These are phyloP conservation scores for Chlamydomonas eustigma DNA, from an alignment of 139 green algal genomes.

Conservation along the genomic window DNA sequence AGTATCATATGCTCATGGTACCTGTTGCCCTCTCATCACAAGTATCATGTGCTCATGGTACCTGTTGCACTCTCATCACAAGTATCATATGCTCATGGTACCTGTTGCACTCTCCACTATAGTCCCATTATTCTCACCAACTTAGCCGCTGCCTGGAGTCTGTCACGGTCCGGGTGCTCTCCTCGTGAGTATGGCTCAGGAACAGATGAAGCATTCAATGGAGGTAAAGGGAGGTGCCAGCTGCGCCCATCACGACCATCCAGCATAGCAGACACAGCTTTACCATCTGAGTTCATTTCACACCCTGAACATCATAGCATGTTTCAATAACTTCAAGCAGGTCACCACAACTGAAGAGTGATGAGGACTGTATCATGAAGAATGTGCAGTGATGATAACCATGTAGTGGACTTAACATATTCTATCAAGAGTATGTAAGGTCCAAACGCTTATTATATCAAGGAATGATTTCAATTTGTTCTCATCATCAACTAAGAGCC, in stretches of 20 bases:
- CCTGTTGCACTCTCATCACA: no score
- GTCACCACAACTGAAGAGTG: background rate
- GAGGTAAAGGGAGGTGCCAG: slow-evolving; percentile 79
- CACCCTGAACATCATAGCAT: slow-evolving; percentile 33
- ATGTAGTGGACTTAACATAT: no score
- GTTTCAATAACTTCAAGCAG: background rate
- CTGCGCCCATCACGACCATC: slow-evolving; percentile 64
- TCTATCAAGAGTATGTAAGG: no score
- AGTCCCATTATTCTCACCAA: slow-evolving; percentile 60
- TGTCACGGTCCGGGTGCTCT: slow-evolving; percentile 55
- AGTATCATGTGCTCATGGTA: no score
- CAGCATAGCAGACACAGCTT: slow-evolving; percentile 51
- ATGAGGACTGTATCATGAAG: background rate
- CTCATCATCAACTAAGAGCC: no score
- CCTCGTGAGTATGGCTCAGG: slow-evolving; percentile 65
- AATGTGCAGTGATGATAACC: background rate
- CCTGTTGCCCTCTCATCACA: no score
- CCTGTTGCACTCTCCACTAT: no score
- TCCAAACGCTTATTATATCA: no score
- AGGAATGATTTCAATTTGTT: no score
- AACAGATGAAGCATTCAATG: slow-evolving; percentile 47
- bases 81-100: no score
- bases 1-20: no score
- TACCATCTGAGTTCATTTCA: slow-evolving; percentile 44
- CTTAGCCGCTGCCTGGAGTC: slow-evolving; percentile 54